Evolutionary conservation across 2,329 filamentous ascomycete genomes (phyloP), one percentile per base, ranked within the genome.

Genomic region (Colletotrichum spinosum): DNA sequence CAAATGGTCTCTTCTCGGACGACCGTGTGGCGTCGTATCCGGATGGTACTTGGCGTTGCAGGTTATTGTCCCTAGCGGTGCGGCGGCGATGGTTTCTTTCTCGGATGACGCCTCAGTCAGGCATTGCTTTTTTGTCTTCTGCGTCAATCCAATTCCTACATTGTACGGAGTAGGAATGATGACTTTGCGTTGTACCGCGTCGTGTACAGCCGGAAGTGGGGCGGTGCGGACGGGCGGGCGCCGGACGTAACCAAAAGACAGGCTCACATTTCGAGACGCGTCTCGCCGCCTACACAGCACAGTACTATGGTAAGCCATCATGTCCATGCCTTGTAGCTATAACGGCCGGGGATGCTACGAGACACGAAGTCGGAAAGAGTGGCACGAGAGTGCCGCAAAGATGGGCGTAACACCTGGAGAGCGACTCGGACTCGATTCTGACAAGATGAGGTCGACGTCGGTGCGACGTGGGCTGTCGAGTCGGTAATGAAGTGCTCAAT

Each of bases 261-360:
- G 46, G 58, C 4, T 25, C 25, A 25, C 25, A 25, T 25, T 67
- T 67, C 60, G 64, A 65, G 60, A 67, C 60, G 64, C 60, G 54
- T 65, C 64, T 67, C 54, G 64, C 60, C 49, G 60, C 58, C 17
- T 59, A 25, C 4, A 25, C 25, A 49, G 25, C 17, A 17, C 17
- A 17, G 17, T 17, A 17, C 15, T 17, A 17, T 17, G 15, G 15
- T 42, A 41, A 46, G 59, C 51, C 42, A 54, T 61, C 38, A 65
- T 61, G 58, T 25, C 46, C 50, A 55, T 67, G 54, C 60, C 54
- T 65, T 60, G 42, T 60, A 48, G 52, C 41, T 57, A 17, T 52
- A 46, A 41, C 37, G 42, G 37, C 25, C 44, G 55, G 41, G 38
- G 42, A 64, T 50, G 41, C 45, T 60, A 42, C 53, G 58, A 65